Conservation (phyloP, 2,329 filamentous ascomycete genomes). For the Sarocladium brachiariae region DNA sequence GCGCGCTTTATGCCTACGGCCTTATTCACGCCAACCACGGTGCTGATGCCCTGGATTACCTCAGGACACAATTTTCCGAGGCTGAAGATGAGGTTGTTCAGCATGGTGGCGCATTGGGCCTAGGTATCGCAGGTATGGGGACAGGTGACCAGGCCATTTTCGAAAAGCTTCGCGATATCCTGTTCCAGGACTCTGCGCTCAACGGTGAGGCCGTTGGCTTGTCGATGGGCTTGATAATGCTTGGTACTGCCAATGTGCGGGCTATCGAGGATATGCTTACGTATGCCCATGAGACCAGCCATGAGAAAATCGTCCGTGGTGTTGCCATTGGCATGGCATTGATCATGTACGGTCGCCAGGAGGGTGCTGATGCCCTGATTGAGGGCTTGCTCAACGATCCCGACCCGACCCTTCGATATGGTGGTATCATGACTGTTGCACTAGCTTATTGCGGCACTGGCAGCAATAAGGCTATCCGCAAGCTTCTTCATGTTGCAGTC, state of each 20-base stretch:
- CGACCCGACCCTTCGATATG: constrained; percentile 88
- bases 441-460: constrained; percentile 95
- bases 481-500: constrained; percentile 89
- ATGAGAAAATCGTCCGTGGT: constrained; percentile 97
- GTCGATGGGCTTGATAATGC: constrained; percentile 95
- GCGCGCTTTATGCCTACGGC: constrained; percentile 90
- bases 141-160: constrained; percentile 88
- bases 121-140: constrained; percentile 96
- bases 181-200: constrained; percentile 90
- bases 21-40: constrained; percentile 97
- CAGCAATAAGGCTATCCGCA: constrained; percentile 97
- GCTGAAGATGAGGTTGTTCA: constrained; percentile 90
- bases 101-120: constrained; percentile 88
- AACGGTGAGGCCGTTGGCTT: constrained; percentile 96
- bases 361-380: constrained; percentile 89
- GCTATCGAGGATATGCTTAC: constrained; percentile 95
- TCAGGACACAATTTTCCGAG: constrained; percentile 66
- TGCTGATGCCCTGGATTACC: constrained; percentile 76
- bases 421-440: constrained; percentile 97
- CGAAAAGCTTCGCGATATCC: constrained; percentile 78
- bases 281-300: constrained; percentile 94
- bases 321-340: constrained; percentile 94
- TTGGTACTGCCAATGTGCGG: constrained; percentile 92
- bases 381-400: constrained; percentile 89
- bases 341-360: constrained; percentile 96